Percentiles rank a stretch among this genome's conserved stretches.
phyloP scores from a whole-genome alignment of 2,329 filamentous ascomycete species.

The Cladosporium sphaerospermum region DNA sequence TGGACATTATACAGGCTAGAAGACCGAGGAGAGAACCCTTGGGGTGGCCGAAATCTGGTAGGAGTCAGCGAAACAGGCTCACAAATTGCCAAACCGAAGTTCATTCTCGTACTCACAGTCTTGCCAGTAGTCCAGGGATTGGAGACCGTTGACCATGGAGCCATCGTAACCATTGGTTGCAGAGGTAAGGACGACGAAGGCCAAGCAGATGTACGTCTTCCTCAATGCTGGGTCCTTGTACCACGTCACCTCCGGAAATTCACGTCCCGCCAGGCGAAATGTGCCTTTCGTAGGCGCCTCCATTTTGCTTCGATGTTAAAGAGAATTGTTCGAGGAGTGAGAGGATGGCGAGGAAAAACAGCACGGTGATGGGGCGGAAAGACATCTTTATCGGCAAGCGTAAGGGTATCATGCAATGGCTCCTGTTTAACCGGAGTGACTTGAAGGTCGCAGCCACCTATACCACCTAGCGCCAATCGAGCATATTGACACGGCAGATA shows the following conservation, averaged over 20 bases:
- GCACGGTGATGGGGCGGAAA: neutral
- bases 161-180: conserved; percentile 46
- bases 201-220: conserved; percentile 29
- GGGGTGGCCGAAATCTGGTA: conserved; percentile 26
- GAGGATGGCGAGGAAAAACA: neutral
- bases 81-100: neutral
- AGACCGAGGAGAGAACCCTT: conserved; percentile 36
- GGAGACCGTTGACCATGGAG: conserved; percentile 46
- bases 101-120: conserved; percentile 25
- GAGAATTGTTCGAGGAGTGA: neutral
- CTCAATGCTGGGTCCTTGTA: conserved; percentile 27
- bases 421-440: too few species aligned
- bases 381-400: neutral
- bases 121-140: conserved; percentile 42
- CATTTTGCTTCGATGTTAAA: conserved; percentile 16
- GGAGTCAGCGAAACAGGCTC: neutral
- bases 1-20: conserved; percentile 43
- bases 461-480: too few species aligned
- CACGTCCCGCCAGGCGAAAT: conserved; percentile 26
- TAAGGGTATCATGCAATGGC: neutral
- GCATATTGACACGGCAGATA: too few species aligned
- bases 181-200: conserved; percentile 28
- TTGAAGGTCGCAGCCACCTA: too few species aligned
- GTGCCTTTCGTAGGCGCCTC: conserved; percentile 29
- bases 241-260: conserved; percentile 30